These are phyloP conservation scores for Phytophthora syringae DNA, from an alignment of 352 stramenopile genomes.

Conservation along the genomic window DNA sequence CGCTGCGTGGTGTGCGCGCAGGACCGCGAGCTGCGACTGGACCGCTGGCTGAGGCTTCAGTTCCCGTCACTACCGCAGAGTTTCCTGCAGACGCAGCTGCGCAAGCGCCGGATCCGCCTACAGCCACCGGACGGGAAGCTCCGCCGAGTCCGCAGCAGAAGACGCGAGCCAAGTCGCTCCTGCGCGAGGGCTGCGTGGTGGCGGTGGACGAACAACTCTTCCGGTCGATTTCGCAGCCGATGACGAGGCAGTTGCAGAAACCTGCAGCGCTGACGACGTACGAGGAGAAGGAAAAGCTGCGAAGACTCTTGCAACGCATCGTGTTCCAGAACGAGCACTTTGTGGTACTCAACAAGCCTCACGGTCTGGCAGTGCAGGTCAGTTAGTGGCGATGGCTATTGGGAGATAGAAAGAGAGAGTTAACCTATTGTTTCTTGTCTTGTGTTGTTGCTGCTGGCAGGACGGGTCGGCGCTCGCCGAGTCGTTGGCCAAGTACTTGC, in stretches of 20 bases:
- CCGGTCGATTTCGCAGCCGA: constrained; percentile 27
- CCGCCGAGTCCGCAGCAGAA: not conserved
- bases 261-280: not conserved
- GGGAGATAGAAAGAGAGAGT: not conserved
- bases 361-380: constrained; percentile 70
- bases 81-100: constrained; percentile 67
- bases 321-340: constrained; percentile 64
- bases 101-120: constrained; percentile 74
- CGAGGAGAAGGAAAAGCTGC: constrained; percentile 16
- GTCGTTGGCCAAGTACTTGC: constrained; percentile 56
- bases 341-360: constrained; percentile 72
- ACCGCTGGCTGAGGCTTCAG: constrained; percentile 66
- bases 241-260: constrained; percentile 6
- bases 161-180: constrained; percentile 40
- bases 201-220: constrained; percentile 65
- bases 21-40: constrained; percentile 68
- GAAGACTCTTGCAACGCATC: constrained; percentile 42
- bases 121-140: constrained; percentile 10
- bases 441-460: constrained; percentile 18
- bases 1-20: constrained; percentile 44
- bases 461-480: constrained; percentile 49
- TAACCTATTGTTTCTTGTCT: not conserved
- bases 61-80: constrained; percentile 62
- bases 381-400: constrained; percentile 5
- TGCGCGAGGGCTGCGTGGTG: constrained; percentile 50